Percentiles rank a stretch among this genome's conserved stretches.
Evolutionary conservation across 768 basidiomycete genomes (phyloP).

Genomic region (Boletus coccyginus): DNA sequence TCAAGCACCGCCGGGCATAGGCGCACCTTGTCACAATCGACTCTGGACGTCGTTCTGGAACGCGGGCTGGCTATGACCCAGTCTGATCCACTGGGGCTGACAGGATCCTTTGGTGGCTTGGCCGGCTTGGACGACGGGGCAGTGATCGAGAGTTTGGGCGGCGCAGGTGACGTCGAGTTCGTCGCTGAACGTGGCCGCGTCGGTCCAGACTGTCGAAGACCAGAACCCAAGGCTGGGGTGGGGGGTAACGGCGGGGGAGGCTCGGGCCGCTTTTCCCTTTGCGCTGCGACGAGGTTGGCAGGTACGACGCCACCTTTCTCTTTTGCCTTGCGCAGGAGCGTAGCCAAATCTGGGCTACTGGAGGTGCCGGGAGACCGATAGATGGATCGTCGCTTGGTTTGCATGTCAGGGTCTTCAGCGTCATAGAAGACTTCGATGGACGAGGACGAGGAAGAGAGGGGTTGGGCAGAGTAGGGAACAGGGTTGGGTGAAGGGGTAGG

Average conservation of each 20-base stretch:
- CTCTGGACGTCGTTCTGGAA: constrained; percentile 40
- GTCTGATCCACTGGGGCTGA: constrained; percentile 39
- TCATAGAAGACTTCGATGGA: constrained; percentile 62
- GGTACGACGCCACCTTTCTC: constrained; percentile 52
- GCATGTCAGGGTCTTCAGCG: constrained; percentile 62
- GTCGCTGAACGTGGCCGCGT: constrained; percentile 45
- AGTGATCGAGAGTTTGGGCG: constrained; percentile 38
- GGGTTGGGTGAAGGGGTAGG: constrained; percentile 60
- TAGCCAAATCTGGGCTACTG: constrained; percentile 89
- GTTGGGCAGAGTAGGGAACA: constrained; percentile 32
- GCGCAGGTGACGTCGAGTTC: constrained; percentile 28
- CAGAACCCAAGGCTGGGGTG: constrained; percentile 10
- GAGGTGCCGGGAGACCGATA: constrained; percentile 88
- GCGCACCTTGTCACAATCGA: constrained; percentile 48
- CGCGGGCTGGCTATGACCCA: constrained; percentile 50
- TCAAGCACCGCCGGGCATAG: not conserved
- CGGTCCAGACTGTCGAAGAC: constrained; percentile 26
- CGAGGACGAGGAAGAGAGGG: constrained; percentile 45
- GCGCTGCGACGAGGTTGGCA: constrained; percentile 26
- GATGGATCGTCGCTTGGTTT: constrained; percentile 78
- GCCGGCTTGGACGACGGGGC: constrained; percentile 21
- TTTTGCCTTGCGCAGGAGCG: constrained; percentile 80
- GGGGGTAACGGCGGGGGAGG: constrained; percentile 46
- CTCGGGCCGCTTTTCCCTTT: constrained; percentile 36
- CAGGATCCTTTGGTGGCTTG: constrained; percentile 29